Base-by-base conservation (phyloP, 768 basidiomycete genomes). In the Lactarius sp. region DNA sequence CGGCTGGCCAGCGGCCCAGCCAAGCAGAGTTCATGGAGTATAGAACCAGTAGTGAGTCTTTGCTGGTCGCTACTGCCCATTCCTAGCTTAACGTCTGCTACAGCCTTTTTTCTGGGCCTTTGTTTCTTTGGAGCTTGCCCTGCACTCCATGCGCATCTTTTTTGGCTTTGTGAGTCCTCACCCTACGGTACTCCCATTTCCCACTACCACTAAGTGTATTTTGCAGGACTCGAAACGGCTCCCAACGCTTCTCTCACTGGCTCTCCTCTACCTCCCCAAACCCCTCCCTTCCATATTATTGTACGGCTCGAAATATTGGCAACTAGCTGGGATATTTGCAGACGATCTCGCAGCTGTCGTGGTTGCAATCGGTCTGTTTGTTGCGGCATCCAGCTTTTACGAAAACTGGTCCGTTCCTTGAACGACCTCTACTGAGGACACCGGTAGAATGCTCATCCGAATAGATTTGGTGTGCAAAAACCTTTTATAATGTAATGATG, bases 21-120 rank as follows among this genome's bases (percentile, higher is more conserved):
- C 18, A 76, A 77, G 37, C 71, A 52, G 51, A 51, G 46, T 41
- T 57, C 69, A 68, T 79, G 79, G 79, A 77, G 78, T 7, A 79
- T 90, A 12, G 83, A 85, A 66, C 68, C 80, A 50, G 78, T 86
- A 74, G 88, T 89, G 69, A 66, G 85, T 77, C 14, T 9, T 10
- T 39, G 59, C 20, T 41, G 42, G 34, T 52, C 27, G 18, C 16
- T 31, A n/a, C 16, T 10, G 52, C n/a, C 59, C 39, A 41, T 10
- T 50, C 16, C 18, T 56, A 34, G 52, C 55, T 66, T 68, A 47
- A 62, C 36, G 20, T 52, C 18, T 36, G 37, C 42, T 49, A 20
- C 42, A 92, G 90, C 85, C 88, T 1, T 89, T 93, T 76, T 89
- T 92, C 72, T 91, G 88, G 88, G 86, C 83, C 8, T 92, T 92